These are phyloP conservation scores for Lichtheimia ornata DNA, from an alignment of 371 early-diverging fungal species.

Conservation along the genomic window DNA sequence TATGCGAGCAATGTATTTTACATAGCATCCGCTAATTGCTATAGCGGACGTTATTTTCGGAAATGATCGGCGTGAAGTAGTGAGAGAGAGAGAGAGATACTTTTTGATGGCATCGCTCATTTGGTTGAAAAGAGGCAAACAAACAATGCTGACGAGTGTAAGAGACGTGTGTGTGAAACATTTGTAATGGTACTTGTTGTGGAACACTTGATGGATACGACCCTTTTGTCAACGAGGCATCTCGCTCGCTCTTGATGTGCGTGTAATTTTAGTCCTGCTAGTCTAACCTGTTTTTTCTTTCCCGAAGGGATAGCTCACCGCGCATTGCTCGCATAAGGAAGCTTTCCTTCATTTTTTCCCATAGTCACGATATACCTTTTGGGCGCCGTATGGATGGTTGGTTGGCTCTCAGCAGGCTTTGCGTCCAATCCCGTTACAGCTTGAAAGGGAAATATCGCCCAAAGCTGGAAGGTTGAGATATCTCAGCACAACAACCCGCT, in stretches of 20 bases:
- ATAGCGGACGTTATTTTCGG: too few species aligned
- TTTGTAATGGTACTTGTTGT: background rate
- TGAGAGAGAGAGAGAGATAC: too few species aligned
- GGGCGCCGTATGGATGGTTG: background rate
- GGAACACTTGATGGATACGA: conserved; percentile 1
- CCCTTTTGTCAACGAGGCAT: background rate
- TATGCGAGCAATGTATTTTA: too few species aligned
- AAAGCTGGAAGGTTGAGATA: background rate
- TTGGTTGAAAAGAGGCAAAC: background rate
- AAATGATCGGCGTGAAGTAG: background rate
- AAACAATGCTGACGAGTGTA: too few species aligned
- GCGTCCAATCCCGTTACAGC: conserved; percentile 1
- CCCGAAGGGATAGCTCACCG: background rate
- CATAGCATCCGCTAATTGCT: too few species aligned
- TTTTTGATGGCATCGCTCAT: background rate
- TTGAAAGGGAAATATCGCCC: conserved; percentile 2
- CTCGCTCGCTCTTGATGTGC: background rate
- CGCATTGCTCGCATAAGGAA: background rate
- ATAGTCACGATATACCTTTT: background rate
- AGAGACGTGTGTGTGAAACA: too few species aligned
- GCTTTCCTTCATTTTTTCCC: conserved; percentile 1
- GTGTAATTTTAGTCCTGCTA: background rate
- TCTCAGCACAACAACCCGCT: background rate
- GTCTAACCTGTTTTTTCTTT: background rate
- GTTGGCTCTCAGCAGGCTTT: background rate